phyloP scores from a whole-genome alignment of 768 basidiomycete genomes.

The Russula sp. region DNA sequence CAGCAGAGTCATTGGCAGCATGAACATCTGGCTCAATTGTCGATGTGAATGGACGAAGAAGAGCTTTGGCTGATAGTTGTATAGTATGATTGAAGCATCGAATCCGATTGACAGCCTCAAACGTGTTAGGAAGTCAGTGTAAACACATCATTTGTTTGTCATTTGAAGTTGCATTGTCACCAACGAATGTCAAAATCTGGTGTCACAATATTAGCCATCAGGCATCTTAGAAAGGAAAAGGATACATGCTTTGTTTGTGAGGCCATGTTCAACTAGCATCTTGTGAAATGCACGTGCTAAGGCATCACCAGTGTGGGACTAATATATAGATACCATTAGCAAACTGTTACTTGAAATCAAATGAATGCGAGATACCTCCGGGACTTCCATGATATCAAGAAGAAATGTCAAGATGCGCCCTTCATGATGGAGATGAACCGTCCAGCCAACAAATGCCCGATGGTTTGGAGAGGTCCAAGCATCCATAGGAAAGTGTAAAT shows the following conservation, averaged over 20 bases:
- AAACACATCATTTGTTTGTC: not conserved
- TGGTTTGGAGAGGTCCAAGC: constrained; percentile 36
- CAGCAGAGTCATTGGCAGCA: too few species aligned
- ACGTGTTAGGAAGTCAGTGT: constrained; percentile 30
- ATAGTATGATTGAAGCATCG: not conserved
- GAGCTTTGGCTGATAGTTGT: not conserved
- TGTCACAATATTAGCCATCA: not conserved
- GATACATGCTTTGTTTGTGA: constrained; percentile 27
- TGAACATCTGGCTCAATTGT: too few species aligned
- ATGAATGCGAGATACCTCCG: constrained; percentile 1
- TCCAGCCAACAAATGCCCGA: constrained; percentile 27
- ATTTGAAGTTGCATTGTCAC: constrained; percentile 29
- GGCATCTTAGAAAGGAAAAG: not conserved
- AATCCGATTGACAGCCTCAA: not conserved
- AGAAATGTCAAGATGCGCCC: constrained; percentile 26
- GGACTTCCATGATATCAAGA: constrained; percentile 35
- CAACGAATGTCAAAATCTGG: constrained; percentile 30
- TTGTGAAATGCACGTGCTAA: constrained; percentile 25
- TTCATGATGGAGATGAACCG: constrained; percentile 30
- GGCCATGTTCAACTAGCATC: constrained; percentile 25
- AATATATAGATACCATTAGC: accelerated
- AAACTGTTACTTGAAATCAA: not conserved
- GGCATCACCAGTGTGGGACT: constrained; percentile 27
- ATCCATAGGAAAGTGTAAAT: constrained; percentile 28
- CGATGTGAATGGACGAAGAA: not conserved